These are phyloP conservation scores for Wickerhamomyces rabaulensis DNA, from an alignment of 805 yeast genomes.

Conservation along the genomic window DNA sequence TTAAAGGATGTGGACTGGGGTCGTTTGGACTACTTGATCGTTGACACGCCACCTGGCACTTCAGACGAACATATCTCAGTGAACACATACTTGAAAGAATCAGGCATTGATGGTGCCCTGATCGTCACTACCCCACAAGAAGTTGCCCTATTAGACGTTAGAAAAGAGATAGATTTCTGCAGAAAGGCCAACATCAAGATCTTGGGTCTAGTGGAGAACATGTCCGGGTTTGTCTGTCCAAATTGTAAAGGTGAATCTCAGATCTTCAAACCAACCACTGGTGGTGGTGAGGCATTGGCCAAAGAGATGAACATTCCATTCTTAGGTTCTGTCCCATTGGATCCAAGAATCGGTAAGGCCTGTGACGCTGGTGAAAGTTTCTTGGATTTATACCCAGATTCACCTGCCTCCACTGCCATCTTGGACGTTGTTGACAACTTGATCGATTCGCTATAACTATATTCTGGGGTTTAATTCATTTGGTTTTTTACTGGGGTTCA, in stretches of 20 bases:
- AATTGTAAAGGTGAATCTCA: conserved; percentile 84
- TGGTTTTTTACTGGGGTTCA: neutral
- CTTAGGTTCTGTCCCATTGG: conserved; percentile 90
- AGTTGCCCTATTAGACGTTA: conserved; percentile 88
- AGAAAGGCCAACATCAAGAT: conserved; percentile 82
- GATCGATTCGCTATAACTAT: conserved; percentile 37
- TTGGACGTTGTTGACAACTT: conserved; percentile 73
- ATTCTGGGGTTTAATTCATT: neutral
- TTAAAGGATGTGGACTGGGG: conserved; percentile 97
- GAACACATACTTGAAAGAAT: conserved; percentile 79
- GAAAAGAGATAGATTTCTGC: conserved; percentile 95
- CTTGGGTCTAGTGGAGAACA: conserved; percentile 90
- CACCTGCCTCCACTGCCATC: conserved; percentile 88
- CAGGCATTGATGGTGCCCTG: conserved; percentile 93
- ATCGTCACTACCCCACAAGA: conserved; percentile 97
- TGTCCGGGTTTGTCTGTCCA: conserved; percentile 99
- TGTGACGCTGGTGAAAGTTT: conserved; percentile 88
- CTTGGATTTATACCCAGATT: conserved; percentile 77
- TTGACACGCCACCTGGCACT: conserved; percentile 99
- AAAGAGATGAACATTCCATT: conserved; percentile 73
- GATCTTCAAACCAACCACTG: conserved; percentile 93
- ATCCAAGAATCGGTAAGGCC: conserved; percentile 86
- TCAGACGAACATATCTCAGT: conserved; percentile 95
- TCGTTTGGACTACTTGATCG: conserved; percentile 71
- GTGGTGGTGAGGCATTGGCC: conserved; percentile 87